Percentiles rank a stretch among this genome's conserved stretches.
These are phyloP conservation scores for Medakamo hakoo DNA, from an alignment of 139 green algal genomes.

Conservation along the genomic window DNA sequence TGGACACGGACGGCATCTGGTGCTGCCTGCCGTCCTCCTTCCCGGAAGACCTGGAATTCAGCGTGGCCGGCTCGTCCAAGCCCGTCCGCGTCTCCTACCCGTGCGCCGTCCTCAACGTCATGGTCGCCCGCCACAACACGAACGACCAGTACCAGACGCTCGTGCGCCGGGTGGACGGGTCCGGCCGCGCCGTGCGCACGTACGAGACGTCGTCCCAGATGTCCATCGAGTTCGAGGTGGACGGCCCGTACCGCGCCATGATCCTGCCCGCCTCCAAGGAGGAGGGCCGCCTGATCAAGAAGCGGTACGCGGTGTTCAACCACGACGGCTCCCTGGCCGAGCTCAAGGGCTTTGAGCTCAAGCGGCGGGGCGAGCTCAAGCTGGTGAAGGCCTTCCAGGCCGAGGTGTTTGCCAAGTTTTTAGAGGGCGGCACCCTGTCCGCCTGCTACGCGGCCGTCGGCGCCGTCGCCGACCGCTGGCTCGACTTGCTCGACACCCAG, in stretches of 20 bases:
- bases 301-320: conserved; percentile 96
- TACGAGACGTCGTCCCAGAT: conserved; percentile 74
- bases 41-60: conserved; percentile 73
- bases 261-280: conserved; percentile 89
- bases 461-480: conserved; percentile 83
- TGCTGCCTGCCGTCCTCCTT: conserved; percentile 80
- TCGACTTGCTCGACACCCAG: conserved; percentile 91
- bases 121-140: conserved; percentile 84
- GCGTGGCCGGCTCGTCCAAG: conserved; percentile 38
- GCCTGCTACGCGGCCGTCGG: conserved; percentile 85
- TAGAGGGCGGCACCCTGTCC: conserved; percentile 60
- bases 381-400: conserved; percentile 91
- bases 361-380: conserved; percentile 94
- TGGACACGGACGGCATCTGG: conserved; percentile 99
- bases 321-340: conserved; percentile 81
- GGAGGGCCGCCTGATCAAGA: conserved; percentile 97
- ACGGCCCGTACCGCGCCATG: conserved; percentile 87
- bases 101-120: conserved; percentile 94
- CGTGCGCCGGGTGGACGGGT: no score
- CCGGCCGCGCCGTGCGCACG: conserved; percentile 26
- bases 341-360: conserved; percentile 93
- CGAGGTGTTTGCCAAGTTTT: conserved; percentile 90
- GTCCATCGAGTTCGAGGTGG: conserved; percentile 97
- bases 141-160: conserved; percentile 81
- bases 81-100: conserved; percentile 79